phyloP scores from a whole-genome alignment of 2,329 filamentous ascomycete genomes.

The Fusarium sarcochroum region DNA sequence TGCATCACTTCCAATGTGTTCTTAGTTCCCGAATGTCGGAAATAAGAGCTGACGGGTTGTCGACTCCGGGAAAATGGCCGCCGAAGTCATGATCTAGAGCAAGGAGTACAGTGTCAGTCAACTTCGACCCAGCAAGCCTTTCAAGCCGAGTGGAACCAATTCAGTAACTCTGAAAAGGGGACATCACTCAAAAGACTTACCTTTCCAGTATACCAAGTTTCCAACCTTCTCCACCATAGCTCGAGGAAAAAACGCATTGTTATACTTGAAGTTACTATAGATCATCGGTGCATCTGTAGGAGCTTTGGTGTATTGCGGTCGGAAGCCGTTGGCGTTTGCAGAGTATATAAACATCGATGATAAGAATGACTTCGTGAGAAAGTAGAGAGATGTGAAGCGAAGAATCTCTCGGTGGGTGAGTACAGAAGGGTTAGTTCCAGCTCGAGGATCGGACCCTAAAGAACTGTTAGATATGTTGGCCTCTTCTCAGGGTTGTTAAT shows the following conservation, averaged over 20 bases:
- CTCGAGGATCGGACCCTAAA: conserved; percentile 31
- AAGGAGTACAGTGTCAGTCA: neutral
- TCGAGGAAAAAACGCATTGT: conserved; percentile 34
- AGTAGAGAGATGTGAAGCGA: conserved; percentile 43
- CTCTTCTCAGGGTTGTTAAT: neutral
- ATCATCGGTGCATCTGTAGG: conserved; percentile 34
- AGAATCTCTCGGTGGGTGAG: conserved; percentile 41
- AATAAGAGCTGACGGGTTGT: conserved; percentile 24
- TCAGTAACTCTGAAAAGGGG: neutral
- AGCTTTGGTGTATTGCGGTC: conserved; percentile 23
- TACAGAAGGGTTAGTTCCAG: conserved; percentile 34
- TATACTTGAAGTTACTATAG: conserved; percentile 40
- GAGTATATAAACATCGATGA: conserved; percentile 39
- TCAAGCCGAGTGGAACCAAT: neutral
- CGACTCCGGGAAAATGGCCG: conserved; percentile 21
- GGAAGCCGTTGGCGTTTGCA: conserved; percentile 30
- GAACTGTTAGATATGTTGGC: neutral
- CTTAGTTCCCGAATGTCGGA: conserved; percentile 12
- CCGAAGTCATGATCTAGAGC: conserved; percentile 23
- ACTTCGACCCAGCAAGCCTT: neutral
- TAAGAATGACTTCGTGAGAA: conserved; percentile 44
- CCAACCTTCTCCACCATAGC: conserved; percentile 25
- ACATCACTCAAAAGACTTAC: neutral
- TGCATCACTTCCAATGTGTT: conserved; percentile 3
- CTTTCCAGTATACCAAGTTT: conserved; percentile 35